phyloP scores from a whole-genome alignment of 441 rosid genomes.

The Melastoma candidum region DNA sequence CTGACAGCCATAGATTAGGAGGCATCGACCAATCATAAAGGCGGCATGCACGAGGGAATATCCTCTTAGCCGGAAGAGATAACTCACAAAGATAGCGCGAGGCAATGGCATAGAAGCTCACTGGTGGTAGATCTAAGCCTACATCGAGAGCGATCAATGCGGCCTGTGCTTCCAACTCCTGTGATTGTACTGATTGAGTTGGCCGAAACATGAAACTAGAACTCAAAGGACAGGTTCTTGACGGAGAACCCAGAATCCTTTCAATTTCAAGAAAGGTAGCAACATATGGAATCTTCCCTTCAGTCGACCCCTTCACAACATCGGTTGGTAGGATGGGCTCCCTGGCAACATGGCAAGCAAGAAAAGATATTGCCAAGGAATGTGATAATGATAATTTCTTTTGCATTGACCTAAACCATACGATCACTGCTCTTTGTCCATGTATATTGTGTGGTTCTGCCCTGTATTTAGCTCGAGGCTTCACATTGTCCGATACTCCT shows the following conservation, averaged over 20 bases:
- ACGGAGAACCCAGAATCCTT: slow-evolving; percentile 36
- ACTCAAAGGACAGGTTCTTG: slow-evolving; percentile 16
- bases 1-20: slow-evolving; percentile 60
- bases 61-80: slow-evolving; percentile 39
- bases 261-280: slow-evolving; percentile 50
- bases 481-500: slow-evolving; percentile 31
- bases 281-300: slow-evolving; percentile 63
- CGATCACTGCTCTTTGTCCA: slow-evolving; percentile 49
- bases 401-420: slow-evolving; percentile 54
- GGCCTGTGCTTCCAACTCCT: slow-evolving; percentile 49
- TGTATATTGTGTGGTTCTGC: slow-evolving; percentile 44
- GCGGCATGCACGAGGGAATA: slow-evolving; percentile 44
- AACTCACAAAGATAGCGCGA: slow-evolving; percentile 40
- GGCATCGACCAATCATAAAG: slow-evolving; percentile 69
- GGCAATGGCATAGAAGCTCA: slow-evolving; percentile 54
- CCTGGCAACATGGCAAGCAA: slow-evolving; percentile 66
- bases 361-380: slow-evolving; percentile 55
- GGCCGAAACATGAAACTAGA: slow-evolving; percentile 57
- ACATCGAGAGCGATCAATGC: slow-evolving; percentile 27
- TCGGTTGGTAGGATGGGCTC: slow-evolving; percentile 62
- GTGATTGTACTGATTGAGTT: slow-evolving; percentile 31
- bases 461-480: slow-evolving; percentile 17
- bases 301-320: slow-evolving; percentile 52
- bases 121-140: slow-evolving; percentile 50
- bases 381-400: slow-evolving; percentile 42